A percentile compares a stretch with the other conserved stretches of the same genome.
phyloP scores from a whole-genome alignment of 805 yeast species.

The Kodamaea fukazawae region DNA sequence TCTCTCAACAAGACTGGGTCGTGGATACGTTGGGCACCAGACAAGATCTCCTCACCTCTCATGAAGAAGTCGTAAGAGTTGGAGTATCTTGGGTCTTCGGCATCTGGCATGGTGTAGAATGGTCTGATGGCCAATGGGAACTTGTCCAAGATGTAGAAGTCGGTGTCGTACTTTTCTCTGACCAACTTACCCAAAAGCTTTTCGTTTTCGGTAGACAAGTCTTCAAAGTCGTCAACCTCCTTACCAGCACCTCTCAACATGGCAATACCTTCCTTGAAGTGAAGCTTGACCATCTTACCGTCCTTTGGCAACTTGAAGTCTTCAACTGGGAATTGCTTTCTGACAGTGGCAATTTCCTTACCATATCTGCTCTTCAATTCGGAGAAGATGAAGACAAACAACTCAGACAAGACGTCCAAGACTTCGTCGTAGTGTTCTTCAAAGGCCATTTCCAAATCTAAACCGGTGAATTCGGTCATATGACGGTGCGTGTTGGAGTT shows the following conservation, averaged over 20 bases:
- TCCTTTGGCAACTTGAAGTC: constrained; percentile 92
- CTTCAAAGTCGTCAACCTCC: constrained; percentile 83
- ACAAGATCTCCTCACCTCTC: constrained; percentile 99
- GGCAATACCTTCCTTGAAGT: constrained; percentile 87
- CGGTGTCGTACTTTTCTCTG: constrained; percentile 93
- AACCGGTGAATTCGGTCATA: constrained; percentile 97
- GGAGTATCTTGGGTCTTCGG: constrained; percentile 87
- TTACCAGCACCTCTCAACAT: constrained; percentile 85
- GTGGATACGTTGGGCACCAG: constrained; percentile 99
- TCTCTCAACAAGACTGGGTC: constrained; percentile 79
- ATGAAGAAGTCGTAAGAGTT: constrained; percentile 99
- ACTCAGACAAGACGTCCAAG: constrained; percentile 55
- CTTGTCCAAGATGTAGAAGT: constrained; percentile 95
- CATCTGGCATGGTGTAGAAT: constrained; percentile 98
- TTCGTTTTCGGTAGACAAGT: constrained; percentile 91
- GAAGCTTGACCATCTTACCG: constrained; percentile 89
- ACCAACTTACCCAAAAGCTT: constrained; percentile 88
- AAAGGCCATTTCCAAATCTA: constrained; percentile 96
- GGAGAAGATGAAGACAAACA: constrained; percentile 85
- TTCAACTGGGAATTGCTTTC: constrained; percentile 96
- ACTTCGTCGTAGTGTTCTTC: constrained; percentile 98
- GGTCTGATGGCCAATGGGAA: constrained; percentile 97
- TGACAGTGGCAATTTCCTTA: constrained; percentile 81
- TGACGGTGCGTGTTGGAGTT: constrained; percentile 99
- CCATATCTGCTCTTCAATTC: constrained; percentile 78